Evolutionary conservation across 495 filamentous ascomycete genomes (phyloP), one percentile per base, ranked within the genome.

Genomic region (Lophium mytilinum): DNA sequence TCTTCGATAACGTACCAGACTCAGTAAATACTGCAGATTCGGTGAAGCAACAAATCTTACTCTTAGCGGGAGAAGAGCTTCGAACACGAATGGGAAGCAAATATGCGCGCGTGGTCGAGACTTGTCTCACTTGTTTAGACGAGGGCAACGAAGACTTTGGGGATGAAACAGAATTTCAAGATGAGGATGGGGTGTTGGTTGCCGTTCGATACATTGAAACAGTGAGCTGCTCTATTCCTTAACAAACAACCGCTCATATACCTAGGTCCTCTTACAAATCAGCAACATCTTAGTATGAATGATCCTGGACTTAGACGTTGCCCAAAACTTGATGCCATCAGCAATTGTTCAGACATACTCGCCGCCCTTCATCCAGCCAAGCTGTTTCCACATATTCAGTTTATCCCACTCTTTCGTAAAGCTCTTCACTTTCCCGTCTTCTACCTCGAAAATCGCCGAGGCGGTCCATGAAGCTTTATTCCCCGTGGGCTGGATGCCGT

Each of bases 321-420:
- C n/a, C n/a, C n/a, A n/a, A n/a, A n/a, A n/a, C n/a, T n/a, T n/a
- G n/a, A n/a, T n/a, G n/a, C n/a, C n/a, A n/a, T n/a, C n/a, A n/a
- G 24, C 24, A 2, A 30, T 30, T 6, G 6, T 19, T 51, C 37
- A 66, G 36, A 50, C 42, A 49, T 66, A 66, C 40, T 68, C 56
- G 40, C 63, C 53, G 1, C 68, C 68, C 14, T 64, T 70, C 57
- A 70, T 70, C 68, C 68, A 69, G 9, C 68, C 68, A 30, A 71
- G 47, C 49, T 71, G 68, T 33, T 67, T 70, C 56, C 66, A 70
- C 68, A 69, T 67, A 35, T 67, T 52, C 49, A 70, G 53, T 52
- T 71, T 66, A 61, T 72, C 69, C 69, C 69, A 72, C 21, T 71
- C 69, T 39, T 71, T 72, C 6, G 61, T 72, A 37, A 69, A 72